phyloP scores from a whole-genome alignment of 768 basidiomycete species.

The Tricholoma terreum region DNA sequence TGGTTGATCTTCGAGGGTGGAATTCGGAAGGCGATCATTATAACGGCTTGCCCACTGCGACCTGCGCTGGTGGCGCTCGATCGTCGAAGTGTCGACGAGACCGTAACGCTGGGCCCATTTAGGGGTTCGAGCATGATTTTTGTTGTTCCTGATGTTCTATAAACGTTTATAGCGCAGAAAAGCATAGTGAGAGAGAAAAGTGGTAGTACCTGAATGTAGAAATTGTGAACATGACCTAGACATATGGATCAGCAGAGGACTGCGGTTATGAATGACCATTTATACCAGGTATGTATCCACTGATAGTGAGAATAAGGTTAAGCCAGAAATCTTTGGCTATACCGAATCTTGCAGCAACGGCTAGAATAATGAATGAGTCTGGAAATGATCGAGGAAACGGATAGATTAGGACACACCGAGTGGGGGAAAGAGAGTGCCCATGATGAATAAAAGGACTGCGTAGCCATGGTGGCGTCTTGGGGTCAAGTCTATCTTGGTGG shows the following conservation, averaged over 20 bases:
- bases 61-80: slow-evolving; percentile 73
- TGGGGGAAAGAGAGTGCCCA: slow-evolving; percentile 90
- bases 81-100: slow-evolving; percentile 77
- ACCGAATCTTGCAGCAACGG: slow-evolving; percentile 91
- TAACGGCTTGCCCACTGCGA: slow-evolving; percentile 88
- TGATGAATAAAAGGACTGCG: slow-evolving; percentile 74
- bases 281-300: slow-evolving; percentile 85
- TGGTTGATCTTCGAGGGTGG: slow-evolving; percentile 65
- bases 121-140: slow-evolving; percentile 87
- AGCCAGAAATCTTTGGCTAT: slow-evolving; percentile 90
- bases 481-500: slow-evolving; percentile 55
- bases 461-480: slow-evolving; percentile 82
- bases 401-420: slow-evolving; percentile 53
- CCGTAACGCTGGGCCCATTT: slow-evolving; percentile 94
- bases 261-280: slow-evolving; percentile 1
- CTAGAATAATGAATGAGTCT: slow-evolving; percentile 37
- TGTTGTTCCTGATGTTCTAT: slow-evolving; percentile 94
- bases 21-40: slow-evolving; percentile 72
- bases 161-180: slow-evolving; percentile 8
- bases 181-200: slow-evolving; percentile 1
- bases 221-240: slow-evolving; percentile 86
- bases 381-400: slow-evolving; percentile 3
- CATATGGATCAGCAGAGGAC: slow-evolving; percentile 4
- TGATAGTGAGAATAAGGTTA: slow-evolving; percentile 83
- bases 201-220: slow-evolving; percentile 74